Percentiles rank a stretch among this genome's conserved stretches.
phyloP scores from a whole-genome alignment of 495 filamentous ascomycete genomes.

The Penicillium dipodomyicola region DNA sequence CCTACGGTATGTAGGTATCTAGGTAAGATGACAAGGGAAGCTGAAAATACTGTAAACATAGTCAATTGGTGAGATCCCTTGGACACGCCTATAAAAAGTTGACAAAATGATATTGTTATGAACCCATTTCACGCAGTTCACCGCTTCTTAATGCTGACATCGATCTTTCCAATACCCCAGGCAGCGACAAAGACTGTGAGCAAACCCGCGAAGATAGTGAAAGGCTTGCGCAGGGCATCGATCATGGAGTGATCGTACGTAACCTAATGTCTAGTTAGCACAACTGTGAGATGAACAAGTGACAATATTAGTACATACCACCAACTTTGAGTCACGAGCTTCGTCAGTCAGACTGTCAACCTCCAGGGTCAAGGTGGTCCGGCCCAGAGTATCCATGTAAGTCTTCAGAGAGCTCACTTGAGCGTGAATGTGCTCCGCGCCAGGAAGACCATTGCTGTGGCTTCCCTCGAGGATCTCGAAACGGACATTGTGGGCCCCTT shows the following conservation, averaged over 20 bases:
- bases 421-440: conserved; percentile 34
- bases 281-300: background rate
- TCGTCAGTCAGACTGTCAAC: conserved; percentile 88
- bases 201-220: conserved; percentile 74
- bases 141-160: conserved; percentile 65
- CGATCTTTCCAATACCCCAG: conserved; percentile 74
- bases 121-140: conserved; percentile 20
- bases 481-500: conserved; percentile 80
- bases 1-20: too few species aligned
- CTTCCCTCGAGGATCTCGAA: conserved; percentile 39
- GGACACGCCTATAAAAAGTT: conserved; percentile 8
- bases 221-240: conserved; percentile 79
- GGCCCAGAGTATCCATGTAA: conserved; percentile 91
- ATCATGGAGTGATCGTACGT: conserved; percentile 81
- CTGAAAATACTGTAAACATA: conserved; percentile 1
- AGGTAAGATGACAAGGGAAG: background rate
- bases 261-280: conserved; percentile 36
- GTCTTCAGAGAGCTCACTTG: conserved; percentile 68
- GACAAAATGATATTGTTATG: conserved; percentile 1
- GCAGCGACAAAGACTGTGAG: conserved; percentile 69
- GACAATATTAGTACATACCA: conserved; percentile 48
- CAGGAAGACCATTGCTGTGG: conserved; percentile 41
- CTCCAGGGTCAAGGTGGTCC: conserved; percentile 76
- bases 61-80: conserved; percentile 4
- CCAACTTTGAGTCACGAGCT: conserved; percentile 70